Evolutionary conservation across 441 rosid species (phyloP).

Genomic region (California macrophylla): DNA sequence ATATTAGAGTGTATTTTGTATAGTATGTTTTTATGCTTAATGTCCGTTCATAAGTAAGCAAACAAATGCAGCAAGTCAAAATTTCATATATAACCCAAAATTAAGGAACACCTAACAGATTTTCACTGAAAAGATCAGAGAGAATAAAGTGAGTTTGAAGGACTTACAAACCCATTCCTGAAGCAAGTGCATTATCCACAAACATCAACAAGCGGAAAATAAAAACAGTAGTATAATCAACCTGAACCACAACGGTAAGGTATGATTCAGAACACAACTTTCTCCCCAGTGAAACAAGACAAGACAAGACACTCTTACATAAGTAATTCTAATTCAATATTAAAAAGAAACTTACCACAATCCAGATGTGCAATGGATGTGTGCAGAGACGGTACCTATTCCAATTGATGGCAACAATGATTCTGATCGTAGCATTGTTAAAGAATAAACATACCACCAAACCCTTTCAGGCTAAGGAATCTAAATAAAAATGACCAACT

Average conservation of each 20-base stretch:
- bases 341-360: conserved; percentile 45
- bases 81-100: not conserved
- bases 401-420: conserved; percentile 86
- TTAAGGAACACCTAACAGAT: not conserved
- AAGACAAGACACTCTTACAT: not conserved
- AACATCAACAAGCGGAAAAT: conserved; percentile 88
- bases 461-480: not conserved
- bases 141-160: conserved; percentile 5
- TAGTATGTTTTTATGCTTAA: not conserved
- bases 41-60: not conserved
- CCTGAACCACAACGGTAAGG: conserved; percentile 39
- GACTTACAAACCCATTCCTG: conserved; percentile 97
- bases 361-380: conserved; percentile 94
- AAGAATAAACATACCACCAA: conserved; percentile 20
- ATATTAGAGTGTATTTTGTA: not conserved
- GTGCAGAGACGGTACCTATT: conserved; percentile 57
- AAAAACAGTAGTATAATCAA: conserved; percentile 82
- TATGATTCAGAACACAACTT: conserved; percentile 2
- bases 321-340: conserved; percentile 7
- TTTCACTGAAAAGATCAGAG: not conserved
- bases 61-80: not conserved
- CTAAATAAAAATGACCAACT: no score
- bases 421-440: conserved; percentile 35
- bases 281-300: not conserved
- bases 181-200: conserved; percentile 85